Base-by-base conservation (phyloP, 2,329 filamentous ascomycete genomes). In the Ascochyta pisi region DNA sequence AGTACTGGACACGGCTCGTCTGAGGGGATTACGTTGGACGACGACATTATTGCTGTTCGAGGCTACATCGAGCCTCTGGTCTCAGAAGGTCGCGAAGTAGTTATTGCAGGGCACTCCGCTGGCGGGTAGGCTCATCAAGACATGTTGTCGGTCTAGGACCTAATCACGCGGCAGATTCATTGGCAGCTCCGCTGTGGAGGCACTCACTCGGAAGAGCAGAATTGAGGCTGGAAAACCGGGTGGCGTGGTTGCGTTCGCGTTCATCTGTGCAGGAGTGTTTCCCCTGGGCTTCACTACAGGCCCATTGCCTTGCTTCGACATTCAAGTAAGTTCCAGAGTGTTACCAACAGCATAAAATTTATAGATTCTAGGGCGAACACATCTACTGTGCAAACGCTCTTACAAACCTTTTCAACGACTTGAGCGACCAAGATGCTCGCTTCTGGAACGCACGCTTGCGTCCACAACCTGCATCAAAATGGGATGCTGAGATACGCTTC, bases 401-500 rank as follows among this genome's bases (percentile, higher is more conserved):
- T 19, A 1, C 24, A 27, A 46, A 22, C 12, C 26, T 46, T 6
- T 37, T 46, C 31, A 27, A 12, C 12, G 22, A 6, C 6, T 12
- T 26, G 19, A 16, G 13, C 8, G 13, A 16, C 13, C 4, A 27
- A n/a, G 4, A 24, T 27, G 16, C 19, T 4, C 13, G 12, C 24
- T 12, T 16, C 4, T 37, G 13, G 19, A 8, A 31, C 10, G 12
- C 4, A 26, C 15, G n/a, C 22, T 9, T 24, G 31, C 29, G 22
- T 10, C 27, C 41, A 6, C 41, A 44, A n/a, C 27, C 27, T 4
- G 41, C 41, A 7, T 26, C 41, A 23, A 33, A 44, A 8, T 44
- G 41, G 41, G 41, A 44, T 44, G 27, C 41, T 44, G 41, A 44
- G 15, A 33, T 33, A 13, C 41, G 41, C n/a, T 44, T 19, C n/a